phyloP scores from a whole-genome alignment of 208 protist genomes.

The Acanthamoeba lenticulata region DNA sequence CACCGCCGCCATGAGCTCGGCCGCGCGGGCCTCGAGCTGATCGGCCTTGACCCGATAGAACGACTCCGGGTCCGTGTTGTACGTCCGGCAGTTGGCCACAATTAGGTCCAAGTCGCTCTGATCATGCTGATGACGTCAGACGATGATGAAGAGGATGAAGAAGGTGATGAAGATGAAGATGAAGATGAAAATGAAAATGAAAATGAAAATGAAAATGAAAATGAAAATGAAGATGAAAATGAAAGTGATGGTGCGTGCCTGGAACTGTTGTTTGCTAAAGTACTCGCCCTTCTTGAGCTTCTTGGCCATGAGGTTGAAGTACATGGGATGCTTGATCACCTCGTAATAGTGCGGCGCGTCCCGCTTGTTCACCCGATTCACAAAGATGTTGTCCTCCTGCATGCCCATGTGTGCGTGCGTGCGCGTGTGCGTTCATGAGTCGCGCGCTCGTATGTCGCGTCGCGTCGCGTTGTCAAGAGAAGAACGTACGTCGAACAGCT shows the following conservation, averaged over 20 bases:
- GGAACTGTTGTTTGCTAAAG: not conserved
- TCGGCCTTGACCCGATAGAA: constrained; percentile 16
- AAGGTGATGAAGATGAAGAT: too few species aligned
- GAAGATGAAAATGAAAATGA: too few species aligned
- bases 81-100: not conserved
- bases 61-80: constrained; percentile 37
- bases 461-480: not conserved
- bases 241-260: not conserved
- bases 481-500: not conserved
- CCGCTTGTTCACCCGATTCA: constrained; percentile 27
- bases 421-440: not conserved
- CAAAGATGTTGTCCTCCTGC: constrained; percentile 25
- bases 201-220: too few species aligned
- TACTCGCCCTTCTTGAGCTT: constrained; percentile 24
- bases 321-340: not conserved
- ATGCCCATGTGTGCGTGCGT: not conserved
- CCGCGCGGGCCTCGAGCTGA: not conserved
- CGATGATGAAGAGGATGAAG: too few species aligned
- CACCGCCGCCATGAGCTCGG: not conserved
- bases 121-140: not conserved
- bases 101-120: constrained; percentile 28
- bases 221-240: too few species aligned
- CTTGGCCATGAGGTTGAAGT: constrained; percentile 30
- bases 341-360: constrained; percentile 26
- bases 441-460: not conserved